Percentiles rank a stretch among this genome's conserved stretches.
Evolutionary conservation across 805 yeast genomes (phyloP).

Genomic region (Phaffomyces opuntiae): DNA sequence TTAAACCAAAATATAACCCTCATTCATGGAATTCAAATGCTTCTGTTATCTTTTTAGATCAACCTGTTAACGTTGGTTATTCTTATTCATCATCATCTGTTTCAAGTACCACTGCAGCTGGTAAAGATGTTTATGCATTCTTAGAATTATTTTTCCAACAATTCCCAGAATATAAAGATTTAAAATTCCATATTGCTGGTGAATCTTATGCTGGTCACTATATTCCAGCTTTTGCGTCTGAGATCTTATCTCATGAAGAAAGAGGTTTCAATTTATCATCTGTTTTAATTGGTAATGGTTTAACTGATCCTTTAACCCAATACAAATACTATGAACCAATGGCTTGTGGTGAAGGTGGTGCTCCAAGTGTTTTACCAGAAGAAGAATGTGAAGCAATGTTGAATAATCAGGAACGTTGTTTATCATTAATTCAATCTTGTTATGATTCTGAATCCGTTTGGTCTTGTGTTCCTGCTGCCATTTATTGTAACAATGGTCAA

Average conservation of each 20-base stretch:
- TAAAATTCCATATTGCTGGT: constrained; percentile 83
- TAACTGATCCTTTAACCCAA: constrained; percentile 79
- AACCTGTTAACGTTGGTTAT: constrained; percentile 83
- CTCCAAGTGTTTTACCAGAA: constrained; percentile 66
- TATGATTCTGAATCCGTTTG: constrained; percentile 68
- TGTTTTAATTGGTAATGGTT: constrained; percentile 84
- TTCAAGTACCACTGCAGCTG: constrained; percentile 62
- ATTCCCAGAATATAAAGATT: constrained; percentile 48
- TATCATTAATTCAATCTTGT: constrained; percentile 67
- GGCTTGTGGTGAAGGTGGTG: constrained; percentile 94
- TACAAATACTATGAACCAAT: constrained; percentile 77
- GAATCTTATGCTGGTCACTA: constrained; percentile 94
- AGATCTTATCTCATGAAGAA: constrained; percentile 62
- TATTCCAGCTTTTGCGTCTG: constrained; percentile 82
- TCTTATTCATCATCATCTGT: constrained; percentile 27
- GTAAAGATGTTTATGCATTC: constrained; percentile 73
- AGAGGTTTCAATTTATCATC: constrained; percentile 62
- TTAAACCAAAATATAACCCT: constrained; percentile 64
- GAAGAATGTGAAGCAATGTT: constrained; percentile 73
- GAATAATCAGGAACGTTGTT: constrained; percentile 68
- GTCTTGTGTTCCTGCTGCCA: constrained; percentile 85
- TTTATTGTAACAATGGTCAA: constrained; percentile 83
- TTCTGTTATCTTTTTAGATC: constrained; percentile 79
- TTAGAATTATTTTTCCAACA: constrained; percentile 73
- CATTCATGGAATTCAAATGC: constrained; percentile 83